Conservation (phyloP, 331 rosid genomes). For the Saraca asoca region DNA sequence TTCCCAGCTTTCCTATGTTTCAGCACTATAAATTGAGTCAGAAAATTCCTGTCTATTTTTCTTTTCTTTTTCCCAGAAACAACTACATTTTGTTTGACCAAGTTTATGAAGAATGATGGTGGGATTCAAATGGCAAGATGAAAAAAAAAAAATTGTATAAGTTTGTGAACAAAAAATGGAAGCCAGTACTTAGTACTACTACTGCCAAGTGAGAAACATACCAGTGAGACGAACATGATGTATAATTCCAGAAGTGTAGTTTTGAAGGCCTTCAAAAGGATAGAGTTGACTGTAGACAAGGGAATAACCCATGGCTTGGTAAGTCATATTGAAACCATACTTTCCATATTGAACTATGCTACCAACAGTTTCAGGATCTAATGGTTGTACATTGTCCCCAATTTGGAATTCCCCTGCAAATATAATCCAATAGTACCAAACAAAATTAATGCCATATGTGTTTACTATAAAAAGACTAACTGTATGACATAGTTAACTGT, state of each 20-base stretch:
- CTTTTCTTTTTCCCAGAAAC: not conserved
- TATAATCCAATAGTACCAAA: constrained; percentile 25
- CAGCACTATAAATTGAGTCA: not conserved
- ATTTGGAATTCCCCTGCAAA: constrained; percentile 81
- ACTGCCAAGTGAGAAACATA: constrained; percentile 24
- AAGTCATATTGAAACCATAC: constrained; percentile 39
- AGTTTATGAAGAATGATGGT: not conserved
- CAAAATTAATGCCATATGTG: constrained; percentile 1
- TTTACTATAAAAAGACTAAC: constrained; percentile 4
- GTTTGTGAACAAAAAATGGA: constrained; percentile 6
- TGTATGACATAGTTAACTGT: not conserved
- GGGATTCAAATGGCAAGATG: not conserved
- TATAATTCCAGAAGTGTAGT: constrained; percentile 95
- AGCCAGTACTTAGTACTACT: not conserved
- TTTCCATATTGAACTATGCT: constrained; percentile 72
- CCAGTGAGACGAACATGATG: constrained; percentile 91
- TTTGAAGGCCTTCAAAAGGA: constrained; percentile 85
- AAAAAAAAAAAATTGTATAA: not conserved
- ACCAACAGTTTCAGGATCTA: constrained; percentile 62
- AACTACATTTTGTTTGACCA: not conserved
- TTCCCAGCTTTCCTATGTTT: not conserved
- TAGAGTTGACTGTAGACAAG: constrained; percentile 81
- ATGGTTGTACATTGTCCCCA: constrained; percentile 61
- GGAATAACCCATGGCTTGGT: constrained; percentile 60
- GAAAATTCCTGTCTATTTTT: not conserved